Percentiles rank a stretch among this genome's conserved stretches.
These are phyloP conservation scores for Phytopythium mirpurense DNA, from an alignment of 352 stramenopile genomes.

Conservation along the genomic window DNA sequence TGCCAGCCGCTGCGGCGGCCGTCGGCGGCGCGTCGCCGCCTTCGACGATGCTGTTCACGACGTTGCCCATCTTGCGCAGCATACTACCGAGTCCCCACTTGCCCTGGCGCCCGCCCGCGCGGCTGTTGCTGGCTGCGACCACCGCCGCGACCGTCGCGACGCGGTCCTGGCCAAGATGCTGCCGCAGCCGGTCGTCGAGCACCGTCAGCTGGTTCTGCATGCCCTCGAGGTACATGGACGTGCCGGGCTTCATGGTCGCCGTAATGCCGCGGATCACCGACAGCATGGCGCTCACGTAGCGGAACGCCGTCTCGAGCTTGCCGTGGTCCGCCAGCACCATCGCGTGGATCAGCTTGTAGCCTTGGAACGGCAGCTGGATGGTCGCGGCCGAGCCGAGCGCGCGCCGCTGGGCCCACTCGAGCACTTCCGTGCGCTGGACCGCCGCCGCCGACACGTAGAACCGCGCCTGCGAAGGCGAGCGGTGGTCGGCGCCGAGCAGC, in stretches of 20 bases:
- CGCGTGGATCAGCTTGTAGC: conserved; percentile 87
- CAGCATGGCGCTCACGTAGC: conserved; percentile 86
- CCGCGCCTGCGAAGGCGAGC: conserved; percentile 57
- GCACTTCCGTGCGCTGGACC: conserved; percentile 83
- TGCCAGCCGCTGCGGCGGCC: conserved; percentile 5
- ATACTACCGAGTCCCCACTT: conserved; percentile 81
- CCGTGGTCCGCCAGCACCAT: conserved; percentile 83
- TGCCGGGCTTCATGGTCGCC: conserved; percentile 74
- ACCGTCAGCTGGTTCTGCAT: conserved; percentile 87
- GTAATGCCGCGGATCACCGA: conserved; percentile 67
- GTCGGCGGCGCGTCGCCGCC: conserved; percentile 40
- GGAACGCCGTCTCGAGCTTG: conserved; percentile 79
- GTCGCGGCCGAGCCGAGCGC: conserved; percentile 34
- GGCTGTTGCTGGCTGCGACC: conserved; percentile 14
- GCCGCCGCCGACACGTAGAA: conserved; percentile 78
- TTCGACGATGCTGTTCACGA: conserved; percentile 83
- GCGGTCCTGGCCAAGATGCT: conserved; percentile 76
- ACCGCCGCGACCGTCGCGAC: conserved; percentile 55
- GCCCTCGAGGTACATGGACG: conserved; percentile 83
- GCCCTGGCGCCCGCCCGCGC: conserved; percentile 34
- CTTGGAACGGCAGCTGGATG: conserved; percentile 82
- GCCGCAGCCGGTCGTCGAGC: conserved; percentile 78
- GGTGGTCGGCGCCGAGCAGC: conserved; percentile 74
- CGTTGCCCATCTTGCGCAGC: conserved; percentile 84
- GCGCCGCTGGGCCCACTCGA: conserved; percentile 77